These are phyloP conservation scores for Salix suchowensis DNA, from an alignment of 345 rosid species.

Conservation along the genomic window DNA sequence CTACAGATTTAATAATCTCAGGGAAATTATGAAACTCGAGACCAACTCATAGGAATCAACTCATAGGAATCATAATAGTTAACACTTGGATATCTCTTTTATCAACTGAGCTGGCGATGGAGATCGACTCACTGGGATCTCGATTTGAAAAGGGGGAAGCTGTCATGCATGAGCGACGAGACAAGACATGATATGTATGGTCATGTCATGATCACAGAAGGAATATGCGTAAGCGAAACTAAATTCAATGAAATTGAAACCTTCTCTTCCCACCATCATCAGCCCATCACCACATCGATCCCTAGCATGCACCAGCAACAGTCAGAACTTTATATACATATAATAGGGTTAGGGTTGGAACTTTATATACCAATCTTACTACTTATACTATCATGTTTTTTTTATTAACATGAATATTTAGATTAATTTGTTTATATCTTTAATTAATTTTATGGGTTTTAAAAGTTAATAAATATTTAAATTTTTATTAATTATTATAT, in stretches of 20 bases:
- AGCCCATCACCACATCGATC: too few species aligned
- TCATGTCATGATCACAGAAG: not conserved
- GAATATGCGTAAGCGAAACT: not conserved
- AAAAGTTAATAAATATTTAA: accelerated
- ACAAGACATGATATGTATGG: not conserved
- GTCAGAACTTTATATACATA: not conserved
- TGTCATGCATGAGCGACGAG: not conserved
- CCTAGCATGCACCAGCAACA: not conserved
- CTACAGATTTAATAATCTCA: too few species aligned
- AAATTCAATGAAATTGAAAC: not conserved
- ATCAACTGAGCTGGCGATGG: too few species aligned
- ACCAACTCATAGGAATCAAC: not conserved
- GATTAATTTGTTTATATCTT: too few species aligned
- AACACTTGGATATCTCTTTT: not conserved
- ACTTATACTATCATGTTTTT: too few species aligned
- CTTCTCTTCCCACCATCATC: not conserved
- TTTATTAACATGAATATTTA: accelerated
- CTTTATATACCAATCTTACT: too few species aligned
- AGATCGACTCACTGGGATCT: too few species aligned
- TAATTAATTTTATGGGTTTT: too few species aligned
- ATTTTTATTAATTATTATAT: too few species aligned
- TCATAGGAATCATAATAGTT: not conserved
- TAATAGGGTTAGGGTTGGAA: too few species aligned
- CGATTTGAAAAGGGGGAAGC: too few species aligned
- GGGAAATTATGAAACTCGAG: too few species aligned